A percentile compares a stretch with the other conserved stretches of the same genome.
phyloP scores from a whole-genome alignment of 2,329 filamentous ascomycete genomes.

The Ceratocystis albifundus region DNA sequence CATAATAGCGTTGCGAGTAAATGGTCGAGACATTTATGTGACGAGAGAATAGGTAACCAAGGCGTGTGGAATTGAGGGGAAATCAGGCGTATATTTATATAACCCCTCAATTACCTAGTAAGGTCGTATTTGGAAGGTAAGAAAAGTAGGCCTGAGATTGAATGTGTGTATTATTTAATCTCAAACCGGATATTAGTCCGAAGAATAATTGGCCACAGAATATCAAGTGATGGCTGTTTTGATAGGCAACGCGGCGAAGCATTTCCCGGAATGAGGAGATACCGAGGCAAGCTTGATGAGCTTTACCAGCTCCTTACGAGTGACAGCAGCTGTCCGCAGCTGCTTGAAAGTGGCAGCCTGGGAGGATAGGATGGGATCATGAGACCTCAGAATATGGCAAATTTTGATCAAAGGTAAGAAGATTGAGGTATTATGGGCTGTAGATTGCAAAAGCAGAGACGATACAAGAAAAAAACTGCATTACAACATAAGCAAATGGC shows the following conservation, averaged over 20 bases:
- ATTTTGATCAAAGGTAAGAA: not conserved
- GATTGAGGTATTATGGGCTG: no score
- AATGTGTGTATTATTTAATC: not conserved
- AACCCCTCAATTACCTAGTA: not conserved
- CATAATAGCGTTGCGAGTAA: conserved; percentile 14
- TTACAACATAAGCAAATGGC: no score
- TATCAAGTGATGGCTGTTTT: not conserved
- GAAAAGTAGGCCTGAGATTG: not conserved
- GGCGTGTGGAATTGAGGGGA: not conserved
- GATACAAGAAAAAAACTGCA: no score
- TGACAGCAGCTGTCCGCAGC: not conserved
- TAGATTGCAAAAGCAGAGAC: no score
- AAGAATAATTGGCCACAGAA: not conserved
- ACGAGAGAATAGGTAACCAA: not conserved
- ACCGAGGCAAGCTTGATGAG: conserved; percentile 5
- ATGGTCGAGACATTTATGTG: conserved; percentile 9
- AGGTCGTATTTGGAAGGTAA: conserved; percentile 4
- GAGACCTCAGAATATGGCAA: not conserved
- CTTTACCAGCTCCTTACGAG: not conserved
- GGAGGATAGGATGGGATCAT: not conserved
- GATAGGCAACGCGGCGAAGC: not conserved
- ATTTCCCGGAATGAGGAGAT: not conserved
- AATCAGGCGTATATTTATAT: not conserved
- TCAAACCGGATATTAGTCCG: not conserved
- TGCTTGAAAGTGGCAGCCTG: not conserved